Evolutionary conservation across 768 basidiomycete species (phyloP), one percentile per base, ranked within the genome.

Genomic region (Suillus bovinus): DNA sequence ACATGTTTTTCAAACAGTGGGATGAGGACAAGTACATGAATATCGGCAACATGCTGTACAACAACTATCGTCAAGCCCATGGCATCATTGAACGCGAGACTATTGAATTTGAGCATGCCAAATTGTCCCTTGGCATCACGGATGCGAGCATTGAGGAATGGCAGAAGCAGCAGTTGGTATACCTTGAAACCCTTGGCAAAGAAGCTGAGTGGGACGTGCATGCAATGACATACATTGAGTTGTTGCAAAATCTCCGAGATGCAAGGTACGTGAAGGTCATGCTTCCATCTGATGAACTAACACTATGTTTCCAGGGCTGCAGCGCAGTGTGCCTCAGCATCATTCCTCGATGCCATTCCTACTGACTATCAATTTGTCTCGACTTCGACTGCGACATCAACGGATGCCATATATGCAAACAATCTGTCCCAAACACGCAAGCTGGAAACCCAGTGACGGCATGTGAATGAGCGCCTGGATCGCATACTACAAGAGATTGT

Each of bases 161-260:
- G 42, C 42, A 44, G 42, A 44, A 44, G 41, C 41, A 42, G 41
- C 42, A 78, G 63, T 22, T 22, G 0, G 36, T 20, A 14, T 78
- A 70, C 63, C 70, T 79, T 47, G 38, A 41, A 20, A 69, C 41
- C 3, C 64, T 77, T 2, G 67, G 70, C 0, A 57, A 72, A 14
- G 75, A 76, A 58, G 52, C 63, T 8, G 63, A 67, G 4, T 67
- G 69, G 33, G 74, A 78, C 56, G 17, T 74, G 4, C 69, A 70
- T 59, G 66, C 66, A 27, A 33, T 67, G 14, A 58, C 57, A 27
- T 59, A 59, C 22, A 16, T 47, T 34, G 58, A 59, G 42, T 17
- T 59, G 22, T 17, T 59, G n/a, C 39, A 59, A 29, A 59, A 59
- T 11, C 29, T 59, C 42, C 3, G 39, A 50, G 13, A 44, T 20